These are phyloP conservation scores for Globisporangium solare DNA, from an alignment of 352 stramenopile species.

Conservation along the genomic window DNA sequence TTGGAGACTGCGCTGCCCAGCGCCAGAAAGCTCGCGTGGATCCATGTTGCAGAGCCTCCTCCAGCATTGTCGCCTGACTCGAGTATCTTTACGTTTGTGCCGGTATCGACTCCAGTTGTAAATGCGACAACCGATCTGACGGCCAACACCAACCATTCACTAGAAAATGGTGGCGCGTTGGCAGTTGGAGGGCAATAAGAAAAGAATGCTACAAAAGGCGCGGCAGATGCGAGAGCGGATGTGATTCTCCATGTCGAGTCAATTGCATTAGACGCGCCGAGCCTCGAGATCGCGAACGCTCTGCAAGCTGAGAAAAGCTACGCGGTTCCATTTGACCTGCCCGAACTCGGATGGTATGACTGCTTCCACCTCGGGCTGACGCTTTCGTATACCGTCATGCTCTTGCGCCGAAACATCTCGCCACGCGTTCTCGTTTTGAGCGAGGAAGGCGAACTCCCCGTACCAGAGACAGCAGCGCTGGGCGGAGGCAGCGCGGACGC, in stretches of 20 bases:
- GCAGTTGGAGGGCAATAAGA: not conserved
- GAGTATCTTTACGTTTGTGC: constrained; percentile 53
- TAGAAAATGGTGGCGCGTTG: too few relatives aligned
- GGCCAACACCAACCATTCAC: too few relatives aligned
- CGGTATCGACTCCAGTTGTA: not conserved
- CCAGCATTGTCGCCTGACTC: constrained; percentile 14
- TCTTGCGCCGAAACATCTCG: constrained; percentile 51
- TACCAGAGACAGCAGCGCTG: too few relatives aligned
- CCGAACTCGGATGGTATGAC: constrained; percentile 41
- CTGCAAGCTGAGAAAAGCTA: constrained; percentile 49
- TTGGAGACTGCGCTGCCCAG: too few relatives aligned
- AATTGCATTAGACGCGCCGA: not conserved
- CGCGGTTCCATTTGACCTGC: constrained; percentile 29
- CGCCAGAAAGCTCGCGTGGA: constrained; percentile 40
- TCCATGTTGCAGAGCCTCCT: constrained; percentile 16
- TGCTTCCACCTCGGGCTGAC: constrained; percentile 42
- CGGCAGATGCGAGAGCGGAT: not conserved
- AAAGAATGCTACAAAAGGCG: not conserved
- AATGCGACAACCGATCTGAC: not conserved
- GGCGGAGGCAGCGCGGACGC: constrained; percentile 2
- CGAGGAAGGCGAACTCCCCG: constrained; percentile 9
- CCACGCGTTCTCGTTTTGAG: constrained; percentile 29
- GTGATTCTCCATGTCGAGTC: constrained; percentile 19
- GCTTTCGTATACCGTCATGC: constrained; percentile 42
- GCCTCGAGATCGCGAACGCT: constrained; percentile 23